phyloP scores from a whole-genome alignment of 148 eudicot genomes.

The Salicornia ramosissima region DNA sequence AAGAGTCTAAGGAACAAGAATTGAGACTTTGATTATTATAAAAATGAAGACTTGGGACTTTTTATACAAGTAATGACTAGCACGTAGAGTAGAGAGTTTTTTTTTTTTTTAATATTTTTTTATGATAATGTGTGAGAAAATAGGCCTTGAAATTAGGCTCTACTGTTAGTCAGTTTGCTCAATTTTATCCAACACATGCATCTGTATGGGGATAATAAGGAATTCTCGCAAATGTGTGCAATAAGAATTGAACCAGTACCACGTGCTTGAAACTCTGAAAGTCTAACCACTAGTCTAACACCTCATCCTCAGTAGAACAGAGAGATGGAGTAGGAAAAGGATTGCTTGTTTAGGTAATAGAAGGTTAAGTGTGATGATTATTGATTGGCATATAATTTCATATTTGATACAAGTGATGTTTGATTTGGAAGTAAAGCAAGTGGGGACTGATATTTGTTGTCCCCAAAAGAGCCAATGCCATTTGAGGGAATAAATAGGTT shows the following conservation, averaged over 20 bases:
- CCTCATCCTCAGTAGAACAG: too few species aligned
- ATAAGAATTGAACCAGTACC: too few species aligned
- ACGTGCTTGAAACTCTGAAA: too few species aligned
- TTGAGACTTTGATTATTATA: slow-evolving; percentile 17
- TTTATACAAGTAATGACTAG: slow-evolving; percentile 16
- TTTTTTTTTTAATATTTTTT: too few species aligned
- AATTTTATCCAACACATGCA: too few species aligned
- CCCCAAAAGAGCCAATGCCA: background rate
- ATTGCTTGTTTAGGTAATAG: background rate
- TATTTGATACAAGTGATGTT: background rate
- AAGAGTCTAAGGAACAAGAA: slow-evolving; percentile 9
- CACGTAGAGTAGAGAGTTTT: too few species aligned
- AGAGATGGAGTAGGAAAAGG: slow-evolving; percentile 4
- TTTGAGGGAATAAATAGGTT: background rate
- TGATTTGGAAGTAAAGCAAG: background rate
- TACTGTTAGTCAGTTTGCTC: too few species aligned
- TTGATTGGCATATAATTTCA: slow-evolving; percentile 7
- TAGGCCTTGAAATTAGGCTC: too few species aligned
- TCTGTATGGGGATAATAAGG: too few species aligned
- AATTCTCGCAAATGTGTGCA: too few species aligned
- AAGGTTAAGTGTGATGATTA: background rate
- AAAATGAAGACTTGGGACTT: slow-evolving; percentile 15
- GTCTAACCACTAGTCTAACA: too few species aligned
- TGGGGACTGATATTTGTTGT: background rate
- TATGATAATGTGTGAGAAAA: too few species aligned